Evolutionary conservation across 176 grass and related monocot species (phyloP).

Genomic region (Saccharum officinarum): DNA sequence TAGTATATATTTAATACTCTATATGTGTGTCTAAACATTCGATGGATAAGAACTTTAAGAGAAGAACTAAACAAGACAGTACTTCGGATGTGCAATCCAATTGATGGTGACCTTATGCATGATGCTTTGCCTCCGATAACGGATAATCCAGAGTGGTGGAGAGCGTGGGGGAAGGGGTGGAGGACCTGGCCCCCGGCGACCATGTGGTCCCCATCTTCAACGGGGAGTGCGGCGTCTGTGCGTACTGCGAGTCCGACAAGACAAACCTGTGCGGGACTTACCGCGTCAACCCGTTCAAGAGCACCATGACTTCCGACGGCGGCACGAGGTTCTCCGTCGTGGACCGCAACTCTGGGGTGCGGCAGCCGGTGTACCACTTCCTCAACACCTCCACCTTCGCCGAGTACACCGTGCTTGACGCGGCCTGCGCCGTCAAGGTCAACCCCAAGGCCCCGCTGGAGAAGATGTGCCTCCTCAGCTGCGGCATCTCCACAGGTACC

Average conservation of each 20-base stretch:
- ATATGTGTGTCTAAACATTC: too few species aligned
- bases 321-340: constrained; percentile 54
- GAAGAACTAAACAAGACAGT: too few species aligned
- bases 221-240: constrained; percentile 68
- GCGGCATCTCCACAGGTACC: constrained; percentile 19
- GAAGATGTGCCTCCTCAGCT: constrained; percentile 83
- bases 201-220: constrained; percentile 80
- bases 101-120: too few species aligned
- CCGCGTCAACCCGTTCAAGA: constrained; percentile 60
- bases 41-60: too few species aligned
- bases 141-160: constrained; percentile 62
- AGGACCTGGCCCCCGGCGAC: constrained; percentile 54
- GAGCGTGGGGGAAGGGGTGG: constrained; percentile 78
- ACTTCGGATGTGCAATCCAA: background rate
- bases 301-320: constrained; percentile 61
- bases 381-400: constrained; percentile 96
- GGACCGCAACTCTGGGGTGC: background rate
- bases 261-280: constrained; percentile 69
- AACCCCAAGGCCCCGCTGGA: constrained; percentile 50
- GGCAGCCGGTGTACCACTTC: constrained; percentile 72
- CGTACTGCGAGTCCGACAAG: constrained; percentile 41
- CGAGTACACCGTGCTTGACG: constrained; percentile 87
- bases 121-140: too few species aligned
- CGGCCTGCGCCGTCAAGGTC: constrained; percentile 72
- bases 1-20: too few species aligned